A percentile compares a stretch with the other conserved stretches of the same genome.
phyloP scores from a whole-genome alignment of 371 early-diverging fungal genomes.

The Actinomortierella ambigua region DNA sequence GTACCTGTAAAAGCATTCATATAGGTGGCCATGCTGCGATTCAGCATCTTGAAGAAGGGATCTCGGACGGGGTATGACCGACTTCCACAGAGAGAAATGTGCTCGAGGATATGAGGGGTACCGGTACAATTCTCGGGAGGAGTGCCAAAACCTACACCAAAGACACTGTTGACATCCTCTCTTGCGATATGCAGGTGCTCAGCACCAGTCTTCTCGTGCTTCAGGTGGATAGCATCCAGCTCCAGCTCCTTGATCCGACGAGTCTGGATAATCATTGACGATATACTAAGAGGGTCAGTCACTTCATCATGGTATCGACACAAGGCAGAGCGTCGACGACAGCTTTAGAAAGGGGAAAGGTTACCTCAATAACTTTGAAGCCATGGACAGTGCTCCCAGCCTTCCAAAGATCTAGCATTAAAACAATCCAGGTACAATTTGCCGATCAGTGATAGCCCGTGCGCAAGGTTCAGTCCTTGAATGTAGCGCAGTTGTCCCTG shows the following conservation, averaged over 20 bases:
- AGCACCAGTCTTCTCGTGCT: conserved; percentile 84
- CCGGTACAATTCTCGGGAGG: conserved; percentile 85
- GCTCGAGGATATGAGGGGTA: conserved; percentile 95
- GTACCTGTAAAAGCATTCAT: conserved; percentile 97
- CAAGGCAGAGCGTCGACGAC: no score
- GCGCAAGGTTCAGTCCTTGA: no score
- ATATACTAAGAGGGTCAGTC: no score
- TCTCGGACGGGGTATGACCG: conserved; percentile 90
- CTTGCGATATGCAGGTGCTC: conserved; percentile 86
- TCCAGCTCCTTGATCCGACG: conserved; percentile 62
- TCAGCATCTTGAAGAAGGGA: conserved; percentile 98
- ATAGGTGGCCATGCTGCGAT: conserved; percentile 93
- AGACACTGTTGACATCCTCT: conserved; percentile 91
- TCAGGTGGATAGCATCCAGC: conserved; percentile 66
- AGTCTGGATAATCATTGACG: conserved; percentile 6
- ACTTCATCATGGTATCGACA: no score
- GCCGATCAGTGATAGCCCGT: no score
- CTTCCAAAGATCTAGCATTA: conserved; percentile 24
- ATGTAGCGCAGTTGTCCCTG: no score
- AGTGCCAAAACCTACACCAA: conserved; percentile 91
- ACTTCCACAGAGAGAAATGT: conserved; percentile 93
- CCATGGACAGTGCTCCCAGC: conserved; percentile 42
- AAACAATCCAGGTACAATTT: no score
- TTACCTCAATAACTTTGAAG: conserved; percentile 43
- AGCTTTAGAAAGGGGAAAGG: no score